Conservation (phyloP, 176 grass and related monocot genomes). For the Eremochloa ophiuroides region DNA sequence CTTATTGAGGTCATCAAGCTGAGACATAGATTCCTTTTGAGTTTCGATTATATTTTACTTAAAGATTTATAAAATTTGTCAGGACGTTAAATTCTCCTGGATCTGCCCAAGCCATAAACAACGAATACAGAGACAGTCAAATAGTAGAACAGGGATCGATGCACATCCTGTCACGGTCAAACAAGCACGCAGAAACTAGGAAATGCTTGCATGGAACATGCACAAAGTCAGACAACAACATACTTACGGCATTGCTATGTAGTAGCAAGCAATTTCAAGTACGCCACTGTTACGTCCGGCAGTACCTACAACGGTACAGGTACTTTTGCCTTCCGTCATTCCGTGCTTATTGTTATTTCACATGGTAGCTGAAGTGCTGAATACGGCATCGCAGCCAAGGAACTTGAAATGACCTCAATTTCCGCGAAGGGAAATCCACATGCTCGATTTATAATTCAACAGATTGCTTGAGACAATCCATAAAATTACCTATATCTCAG, state of each 20-base stretch:
- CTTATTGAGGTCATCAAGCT: too few species aligned
- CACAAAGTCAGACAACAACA: neutral
- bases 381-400: neutral
- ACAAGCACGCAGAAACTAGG: neutral
- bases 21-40: too few species aligned
- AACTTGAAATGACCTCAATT: neutral
- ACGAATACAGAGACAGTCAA: neutral
- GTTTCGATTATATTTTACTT: too few species aligned
- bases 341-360: neutral
- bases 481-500: too few species aligned
- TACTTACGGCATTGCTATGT: neutral
- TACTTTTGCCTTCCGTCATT: too few species aligned
- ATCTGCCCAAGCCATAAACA: too few species aligned
- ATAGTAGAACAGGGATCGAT: neutral
- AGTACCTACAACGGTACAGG: neutral
- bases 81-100: neutral
- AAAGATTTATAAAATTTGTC: too few species aligned
- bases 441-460: too few species aligned
- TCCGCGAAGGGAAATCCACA: too few species aligned
- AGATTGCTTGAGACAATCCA: too few species aligned
- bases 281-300: neutral
- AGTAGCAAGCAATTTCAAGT: neutral
- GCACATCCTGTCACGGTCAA: neutral
- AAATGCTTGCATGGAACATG: neutral
- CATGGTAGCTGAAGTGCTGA: neutral